A percentile compares a stretch with the other conserved stretches of the same genome.
Conservation (phyloP, 805 yeast species). For the Cyberlindnera mrakii region DNA sequence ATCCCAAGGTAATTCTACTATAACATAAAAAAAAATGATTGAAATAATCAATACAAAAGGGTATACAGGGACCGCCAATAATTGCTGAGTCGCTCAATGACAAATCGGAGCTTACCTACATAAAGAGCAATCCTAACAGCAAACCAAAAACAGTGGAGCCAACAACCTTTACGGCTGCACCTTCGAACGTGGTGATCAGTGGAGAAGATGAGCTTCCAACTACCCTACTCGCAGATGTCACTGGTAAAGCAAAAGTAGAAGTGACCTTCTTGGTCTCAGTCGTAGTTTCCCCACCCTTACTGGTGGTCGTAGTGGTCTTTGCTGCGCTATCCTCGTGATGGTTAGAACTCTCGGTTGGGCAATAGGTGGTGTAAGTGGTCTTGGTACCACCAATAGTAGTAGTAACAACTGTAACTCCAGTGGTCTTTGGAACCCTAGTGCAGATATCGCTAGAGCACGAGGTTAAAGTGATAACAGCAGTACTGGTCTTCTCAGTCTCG, state of each 20-base stretch:
- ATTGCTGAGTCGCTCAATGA: no score
- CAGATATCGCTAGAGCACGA: slow-evolving; percentile 15
- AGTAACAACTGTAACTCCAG: slow-evolving; percentile 20
- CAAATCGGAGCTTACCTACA: neutral
- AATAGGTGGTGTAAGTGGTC: no score
- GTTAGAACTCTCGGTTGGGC: no score
- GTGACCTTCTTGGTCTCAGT: neutral
- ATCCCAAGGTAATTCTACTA: no score
- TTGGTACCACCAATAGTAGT: slow-evolving; percentile 3
- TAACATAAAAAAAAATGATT: no score
- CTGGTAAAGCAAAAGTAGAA: slow-evolving; percentile 3
- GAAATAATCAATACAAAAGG: no score
- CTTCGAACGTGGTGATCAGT: slow-evolving; percentile 5
- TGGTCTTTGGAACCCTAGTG: slow-evolving; percentile 23
- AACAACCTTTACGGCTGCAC: slow-evolving; percentile 5
- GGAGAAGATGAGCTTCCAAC: slow-evolving; percentile 1
- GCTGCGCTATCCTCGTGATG: slow-evolving; percentile 33
- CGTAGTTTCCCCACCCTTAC: slow-evolving; percentile 1
- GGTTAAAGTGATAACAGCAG: slow-evolving; percentile 12
- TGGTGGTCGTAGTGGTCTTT: slow-evolving; percentile 64
- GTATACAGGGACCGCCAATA: no score
- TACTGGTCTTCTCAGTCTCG: slow-evolving; percentile 1
- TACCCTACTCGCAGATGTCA: neutral
- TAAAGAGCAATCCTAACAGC: slow-evolving; percentile 1
- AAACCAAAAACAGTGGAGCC: slow-evolving; percentile 4